Evolutionary conservation across 805 yeast genomes (phyloP).

Genomic region (Maudiozyma turicensis): DNA sequence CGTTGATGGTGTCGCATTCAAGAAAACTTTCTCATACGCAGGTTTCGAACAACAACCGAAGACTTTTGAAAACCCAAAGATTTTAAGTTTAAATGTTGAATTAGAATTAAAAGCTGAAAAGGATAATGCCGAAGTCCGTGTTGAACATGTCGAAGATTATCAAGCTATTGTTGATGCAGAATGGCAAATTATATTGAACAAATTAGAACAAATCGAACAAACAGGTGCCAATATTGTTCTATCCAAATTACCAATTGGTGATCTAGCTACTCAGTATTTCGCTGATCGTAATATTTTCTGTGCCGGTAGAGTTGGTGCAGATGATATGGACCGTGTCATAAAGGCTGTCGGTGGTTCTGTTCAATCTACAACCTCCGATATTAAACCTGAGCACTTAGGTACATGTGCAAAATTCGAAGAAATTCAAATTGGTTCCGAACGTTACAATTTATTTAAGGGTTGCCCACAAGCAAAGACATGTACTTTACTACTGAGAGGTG

Average conservation of each 20-base stretch:
- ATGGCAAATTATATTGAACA: constrained; percentile 86
- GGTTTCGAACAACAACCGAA: constrained; percentile 99
- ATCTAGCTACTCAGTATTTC: constrained; percentile 95
- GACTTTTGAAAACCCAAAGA: constrained; percentile 65
- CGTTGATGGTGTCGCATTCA: constrained; percentile 91
- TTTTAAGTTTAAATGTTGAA: constrained; percentile 81
- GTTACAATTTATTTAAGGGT: constrained; percentile 88
- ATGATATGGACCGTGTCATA: constrained; percentile 87
- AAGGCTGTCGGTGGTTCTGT: constrained; percentile 90
- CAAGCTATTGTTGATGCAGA: constrained; percentile 98
- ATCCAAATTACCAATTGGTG: constrained; percentile 94
- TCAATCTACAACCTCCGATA: constrained; percentile 69
- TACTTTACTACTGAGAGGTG: constrained; percentile 89
- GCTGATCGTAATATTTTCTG: constrained; percentile 95
- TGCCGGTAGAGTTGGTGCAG: constrained; percentile 87
- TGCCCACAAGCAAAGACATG: constrained; percentile 90
- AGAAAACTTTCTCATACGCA: constrained; percentile 94
- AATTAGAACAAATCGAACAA: constrained; percentile 69
- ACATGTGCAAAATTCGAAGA: constrained; percentile 83
- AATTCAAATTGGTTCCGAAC: constrained; percentile 89
- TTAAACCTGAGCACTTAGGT: constrained; percentile 65
- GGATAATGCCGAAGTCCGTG: constrained; percentile 97
- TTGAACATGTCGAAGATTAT: constrained; percentile 85
- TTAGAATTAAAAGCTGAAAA: constrained; percentile 95
- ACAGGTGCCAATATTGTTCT: constrained; percentile 90